phyloP scores from a whole-genome alignment of 1,284 basidiomycete genomes.

The Exobasidium rhododendri region DNA sequence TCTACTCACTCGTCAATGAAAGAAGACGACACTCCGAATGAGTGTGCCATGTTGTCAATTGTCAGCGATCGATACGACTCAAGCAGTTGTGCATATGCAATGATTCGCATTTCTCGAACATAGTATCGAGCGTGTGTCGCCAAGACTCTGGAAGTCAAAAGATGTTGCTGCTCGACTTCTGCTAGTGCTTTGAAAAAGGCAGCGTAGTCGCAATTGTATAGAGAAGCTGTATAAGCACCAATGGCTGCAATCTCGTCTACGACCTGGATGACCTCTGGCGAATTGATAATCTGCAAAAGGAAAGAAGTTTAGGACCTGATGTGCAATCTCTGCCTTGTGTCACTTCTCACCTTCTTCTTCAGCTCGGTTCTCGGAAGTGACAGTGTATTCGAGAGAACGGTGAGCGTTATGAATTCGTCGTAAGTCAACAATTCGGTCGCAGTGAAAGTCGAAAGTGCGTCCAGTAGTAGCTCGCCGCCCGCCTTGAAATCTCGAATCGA shows the following conservation, averaged over 20 bases:
- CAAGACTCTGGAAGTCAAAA: conserved; percentile 80
- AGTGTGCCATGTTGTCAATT: conserved; percentile 76
- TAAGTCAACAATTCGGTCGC: conserved; percentile 85
- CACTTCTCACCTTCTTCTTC: conserved; percentile 75
- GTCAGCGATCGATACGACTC: conserved; percentile 89
- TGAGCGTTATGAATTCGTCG: conserved; percentile 84
- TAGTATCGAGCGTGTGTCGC: conserved; percentile 85
- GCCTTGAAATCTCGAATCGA: conserved; percentile 71
- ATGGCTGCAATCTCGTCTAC: conserved; percentile 59
- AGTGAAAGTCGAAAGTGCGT: conserved; percentile 89
- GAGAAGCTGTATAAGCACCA: conserved; percentile 59
- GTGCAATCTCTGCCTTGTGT: background rate
- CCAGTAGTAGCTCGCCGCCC: conserved; percentile 68
- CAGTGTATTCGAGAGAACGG: conserved; percentile 76
- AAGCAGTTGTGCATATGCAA: conserved; percentile 85
- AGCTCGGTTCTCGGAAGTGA: conserved; percentile 78
- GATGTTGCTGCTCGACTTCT: conserved; percentile 79
- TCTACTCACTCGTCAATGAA: conserved; percentile 67
- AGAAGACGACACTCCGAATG: conserved; percentile 83
- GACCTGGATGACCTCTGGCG: conserved; percentile 60
- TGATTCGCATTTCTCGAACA: conserved; percentile 92
- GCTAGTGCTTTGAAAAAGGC: conserved; percentile 86
- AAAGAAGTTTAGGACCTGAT: background rate
- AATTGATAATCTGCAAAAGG: conserved; percentile 58
- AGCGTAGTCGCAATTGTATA: conserved; percentile 91